Conservation (phyloP, 345 rosid genomes). For the Arabidopsis arenosa region DNA sequence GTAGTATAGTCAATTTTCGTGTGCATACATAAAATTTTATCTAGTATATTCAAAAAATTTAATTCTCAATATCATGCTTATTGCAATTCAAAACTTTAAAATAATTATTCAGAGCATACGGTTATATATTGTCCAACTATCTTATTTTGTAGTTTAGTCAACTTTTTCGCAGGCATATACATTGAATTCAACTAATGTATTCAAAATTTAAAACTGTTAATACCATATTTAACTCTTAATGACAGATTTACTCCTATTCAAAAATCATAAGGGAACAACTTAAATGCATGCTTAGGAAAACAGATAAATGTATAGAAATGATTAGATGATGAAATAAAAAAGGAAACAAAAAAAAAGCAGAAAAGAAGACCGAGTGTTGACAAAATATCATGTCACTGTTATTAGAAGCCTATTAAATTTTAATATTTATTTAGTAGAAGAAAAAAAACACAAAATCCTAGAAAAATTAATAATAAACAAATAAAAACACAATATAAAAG, state of each 20-base stretch:
- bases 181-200: neutral
- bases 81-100: no score
- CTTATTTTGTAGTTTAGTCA: neutral
- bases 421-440: conserved; percentile 54
- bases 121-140: neutral
- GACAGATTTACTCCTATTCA: neutral
- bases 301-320: conserved; percentile 63
- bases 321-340: conserved; percentile 1
- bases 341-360: neutral
- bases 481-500: conserved; percentile 3
- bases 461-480: neutral
- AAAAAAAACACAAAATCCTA: conserved; percentile 48
- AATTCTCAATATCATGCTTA: no score
- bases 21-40: no score
- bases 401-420: conserved; percentile 74
- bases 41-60: no score
- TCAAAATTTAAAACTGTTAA: neutral
- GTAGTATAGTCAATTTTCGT: no score
- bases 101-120: no score
- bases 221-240: neutral
- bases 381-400: conserved; percentile 94
- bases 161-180: neutral
- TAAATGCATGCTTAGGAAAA: conserved; percentile 41
- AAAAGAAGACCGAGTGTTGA: conserved; percentile 90
- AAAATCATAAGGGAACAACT: neutral